Evolutionary conservation across 257 asterid genomes (phyloP).

Genomic region (Solanum habrochaites): DNA sequence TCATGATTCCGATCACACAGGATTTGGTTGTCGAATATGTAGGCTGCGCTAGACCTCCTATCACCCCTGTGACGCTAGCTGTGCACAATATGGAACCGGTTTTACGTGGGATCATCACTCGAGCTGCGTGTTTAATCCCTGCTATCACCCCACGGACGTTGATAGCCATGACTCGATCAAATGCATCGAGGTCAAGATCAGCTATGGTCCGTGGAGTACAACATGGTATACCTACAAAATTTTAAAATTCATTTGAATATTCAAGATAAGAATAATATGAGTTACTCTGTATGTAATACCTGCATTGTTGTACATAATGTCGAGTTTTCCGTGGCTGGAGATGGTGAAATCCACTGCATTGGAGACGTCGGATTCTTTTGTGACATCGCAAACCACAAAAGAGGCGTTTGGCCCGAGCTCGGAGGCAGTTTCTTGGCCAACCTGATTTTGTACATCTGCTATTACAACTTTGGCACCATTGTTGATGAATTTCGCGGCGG

Average conservation of each 20-base stretch:
- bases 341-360: conserved; percentile 53
- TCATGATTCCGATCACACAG: conserved; percentile 51
- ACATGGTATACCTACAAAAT: conserved; percentile 33
- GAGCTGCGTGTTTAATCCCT: conserved; percentile 84
- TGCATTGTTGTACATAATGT: conserved; percentile 85
- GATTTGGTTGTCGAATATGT: conserved; percentile 64
- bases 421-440: conserved; percentile 36
- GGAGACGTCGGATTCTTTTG: conserved; percentile 52
- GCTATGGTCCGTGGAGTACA: conserved; percentile 51
- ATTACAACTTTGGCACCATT: conserved; percentile 72
- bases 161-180: conserved; percentile 59
- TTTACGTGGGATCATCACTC: conserved; percentile 69
- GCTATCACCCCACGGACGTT: conserved; percentile 63
- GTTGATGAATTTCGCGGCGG: conserved; percentile 53
- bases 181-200: conserved; percentile 51
- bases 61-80: conserved; percentile 60
- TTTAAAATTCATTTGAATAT: background rate
- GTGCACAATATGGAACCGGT: conserved; percentile 76
- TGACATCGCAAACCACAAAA: conserved; percentile 58
- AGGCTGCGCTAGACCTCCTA: conserved; percentile 76
- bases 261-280: background rate
- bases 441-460: conserved; percentile 42
- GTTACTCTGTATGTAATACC: conserved; percentile 10
- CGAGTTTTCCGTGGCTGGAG: conserved; percentile 49
- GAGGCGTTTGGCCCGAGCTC: conserved; percentile 57